phyloP scores from a whole-genome alignment of 2,329 filamentous ascomycete species.

The Bipolaris gigantea region DNA sequence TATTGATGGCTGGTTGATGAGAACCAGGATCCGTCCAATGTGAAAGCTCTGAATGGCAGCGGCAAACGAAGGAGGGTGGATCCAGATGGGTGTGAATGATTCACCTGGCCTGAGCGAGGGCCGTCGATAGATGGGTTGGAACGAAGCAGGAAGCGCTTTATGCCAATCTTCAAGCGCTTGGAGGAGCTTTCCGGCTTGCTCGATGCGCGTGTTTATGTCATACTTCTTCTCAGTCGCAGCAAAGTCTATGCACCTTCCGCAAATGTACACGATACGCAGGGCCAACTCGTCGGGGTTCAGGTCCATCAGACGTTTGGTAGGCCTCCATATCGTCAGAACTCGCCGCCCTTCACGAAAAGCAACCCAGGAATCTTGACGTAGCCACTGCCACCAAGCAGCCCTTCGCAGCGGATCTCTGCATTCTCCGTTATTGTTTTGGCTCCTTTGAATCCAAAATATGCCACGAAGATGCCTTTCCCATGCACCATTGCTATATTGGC shows the following conservation, averaged over 20 bases:
- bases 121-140: slow-evolving; percentile 46
- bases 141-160: slow-evolving; percentile 49
- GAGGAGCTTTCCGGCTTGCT: slow-evolving; percentile 51
- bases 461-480: slow-evolving; percentile 67
- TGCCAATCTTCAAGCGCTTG: slow-evolving; percentile 57
- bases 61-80: slow-evolving; percentile 38
- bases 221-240: slow-evolving; percentile 56
- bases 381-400: slow-evolving; percentile 68
- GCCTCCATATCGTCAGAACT: slow-evolving; percentile 62
- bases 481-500: slow-evolving; percentile 46
- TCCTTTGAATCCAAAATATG: slow-evolving; percentile 68
- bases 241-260: slow-evolving; percentile 62
- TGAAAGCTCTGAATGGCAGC: slow-evolving; percentile 57
- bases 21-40: slow-evolving; percentile 57
- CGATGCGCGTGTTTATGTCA: slow-evolving; percentile 50
- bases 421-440: slow-evolving; percentile 62
- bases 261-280: slow-evolving; percentile 56
- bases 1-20: slow-evolving; percentile 56
- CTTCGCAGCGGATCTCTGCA: slow-evolving; percentile 57
- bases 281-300: slow-evolving; percentile 60
- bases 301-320: slow-evolving; percentile 52
- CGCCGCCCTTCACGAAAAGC: slow-evolving; percentile 62
- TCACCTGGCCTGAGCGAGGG: slow-evolving; percentile 13
- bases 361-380: slow-evolving; percentile 67
- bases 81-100: slow-evolving; percentile 31